Evolutionary conservation across 495 filamentous ascomycete species (phyloP), one percentile per base, ranked within the genome.

Genomic region (Aspergillus sclerotiicarbonarius): DNA sequence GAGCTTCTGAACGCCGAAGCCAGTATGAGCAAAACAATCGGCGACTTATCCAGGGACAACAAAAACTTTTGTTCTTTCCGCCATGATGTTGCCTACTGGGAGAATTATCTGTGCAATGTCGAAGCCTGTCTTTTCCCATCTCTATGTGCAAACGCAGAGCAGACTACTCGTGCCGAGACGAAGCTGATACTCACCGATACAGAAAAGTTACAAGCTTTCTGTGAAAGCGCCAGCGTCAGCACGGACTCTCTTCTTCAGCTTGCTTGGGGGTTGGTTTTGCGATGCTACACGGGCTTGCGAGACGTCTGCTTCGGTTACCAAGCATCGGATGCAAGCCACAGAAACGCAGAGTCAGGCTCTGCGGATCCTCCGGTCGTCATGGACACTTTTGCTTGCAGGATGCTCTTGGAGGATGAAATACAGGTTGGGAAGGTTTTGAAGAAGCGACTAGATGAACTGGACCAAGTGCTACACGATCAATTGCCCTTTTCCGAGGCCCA

Each of bases 271-370:
- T 50, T 86, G 10, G 75, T 85, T 0, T 65, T 86, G 15, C 71
- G 77, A 32, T 73, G 69, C 30, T 85, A 83, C 57, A 81, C 81
- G 1, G 77, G 76, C 5, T 72, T 73, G 9, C 74, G 82, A 29
- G 77, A 82, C 41, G 71, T 85, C 18, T 80, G 77, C 54, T 87
- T 87, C 60, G 83, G 83, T 0, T 77, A 74, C 54, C 67, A 68
- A 16, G 54, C 54, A 9, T 67, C 67, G 0, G 65, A 70, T 9
- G 8, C 20, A n/a, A 52, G 64, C 9, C 66, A 75, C 44, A 52
- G 18, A 8, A 32, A 20, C 19, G 6, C 56, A 30, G 62, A 62
- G 18, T 54, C 54, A 3, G 59, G 65, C 43, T 53, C 62, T 44
- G 54, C 64, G 8, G 66, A 39, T 25, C 5, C 25, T 5, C 58